Base-by-base conservation (phyloP, 2,329 filamentous ascomycete genomes). In the Monosporascus sp. region DNA sequence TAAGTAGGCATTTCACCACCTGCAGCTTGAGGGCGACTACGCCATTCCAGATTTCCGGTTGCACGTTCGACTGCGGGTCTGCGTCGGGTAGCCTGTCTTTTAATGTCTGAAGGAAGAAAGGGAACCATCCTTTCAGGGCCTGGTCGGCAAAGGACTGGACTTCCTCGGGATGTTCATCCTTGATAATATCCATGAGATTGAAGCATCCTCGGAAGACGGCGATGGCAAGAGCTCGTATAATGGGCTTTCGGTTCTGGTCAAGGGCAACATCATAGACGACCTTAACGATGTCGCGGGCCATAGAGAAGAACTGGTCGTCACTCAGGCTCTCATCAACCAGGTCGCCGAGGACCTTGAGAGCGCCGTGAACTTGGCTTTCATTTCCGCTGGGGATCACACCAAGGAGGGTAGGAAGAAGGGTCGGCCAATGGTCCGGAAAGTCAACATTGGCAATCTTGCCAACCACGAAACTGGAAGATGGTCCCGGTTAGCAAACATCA, bases 351-450 rank as follows among this genome's bases (percentile, higher is more conserved):
- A 97, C 91, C 68, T 88, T 89, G 55, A 99, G 77, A 8, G 93
- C 89, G 50, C 94, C 94, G 68, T 97, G 91, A 48, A 97, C 76
- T 67, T 96, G 91, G 47, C 78, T 75, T 63, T 96, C 90, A 57
- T 78, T 84, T 56, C 89, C 90, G 50, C 78, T 81, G 51, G 87
- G 83, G 64, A 97, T 89, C 49, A 92, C 79, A 44, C 82, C 81
- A 56, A 99, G 81, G 42, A 97, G 78, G 36, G 84, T 82, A 22
- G 90, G 89, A 31, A 99, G 83, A 44, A 99, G 82, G 60, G 83
- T 82, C n/a, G 92, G 90, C 94, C 94, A 99, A 64, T 92, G 82
- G 55, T 97, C 90, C 50, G 94, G 94, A 67, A 96, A 97, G 74
- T 99, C 94, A 65, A 86, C 83, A 58, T 85, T 88, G 52, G 94